These are phyloP conservation scores for Podospora pseudoanserina DNA, from an alignment of 495 filamentous ascomycete genomes.

Conservation along the genomic window DNA sequence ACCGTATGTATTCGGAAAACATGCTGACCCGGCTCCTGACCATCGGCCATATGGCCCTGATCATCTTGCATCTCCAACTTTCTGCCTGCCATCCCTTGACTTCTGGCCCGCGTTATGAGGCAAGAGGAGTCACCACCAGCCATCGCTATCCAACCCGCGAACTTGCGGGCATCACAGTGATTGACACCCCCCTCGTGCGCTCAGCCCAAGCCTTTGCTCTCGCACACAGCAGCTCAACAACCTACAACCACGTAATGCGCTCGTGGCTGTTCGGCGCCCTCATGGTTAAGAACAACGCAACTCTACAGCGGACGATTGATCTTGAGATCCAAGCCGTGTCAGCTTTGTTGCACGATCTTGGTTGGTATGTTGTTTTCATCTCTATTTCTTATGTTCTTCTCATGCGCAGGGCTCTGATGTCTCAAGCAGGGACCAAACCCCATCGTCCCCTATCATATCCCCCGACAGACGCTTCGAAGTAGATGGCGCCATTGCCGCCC, in stretches of 20 bases:
- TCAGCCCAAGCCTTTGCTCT: slow-evolving; percentile 41
- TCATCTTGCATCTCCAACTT: neutral
- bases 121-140: neutral
- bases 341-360: slow-evolving; percentile 54
- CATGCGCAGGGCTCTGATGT: neutral
- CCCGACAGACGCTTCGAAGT: slow-evolving; percentile 55
- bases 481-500: slow-evolving; percentile 49
- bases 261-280: slow-evolving; percentile 43
- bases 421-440: slow-evolving; percentile 26
- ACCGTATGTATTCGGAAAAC: neutral
- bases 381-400: neutral
- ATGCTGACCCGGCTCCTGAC: neutral
- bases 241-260: slow-evolving; percentile 51
- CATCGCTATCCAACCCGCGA: slow-evolving; percentile 9
- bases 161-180: slow-evolving; percentile 26
- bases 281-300: slow-evolving; percentile 38
- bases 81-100: neutral
- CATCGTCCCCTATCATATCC: slow-evolving; percentile 30
- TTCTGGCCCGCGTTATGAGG: neutral
- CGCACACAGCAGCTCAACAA: slow-evolving; percentile 28
- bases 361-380: slow-evolving; percentile 27
- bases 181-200: slow-evolving; percentile 26
- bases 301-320: slow-evolving; percentile 35
- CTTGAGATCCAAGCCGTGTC: slow-evolving; percentile 48
- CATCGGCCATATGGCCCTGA: neutral